Evolutionary conservation across 1,139 yeast species (phyloP).

Genomic region (Pichia sp.): DNA sequence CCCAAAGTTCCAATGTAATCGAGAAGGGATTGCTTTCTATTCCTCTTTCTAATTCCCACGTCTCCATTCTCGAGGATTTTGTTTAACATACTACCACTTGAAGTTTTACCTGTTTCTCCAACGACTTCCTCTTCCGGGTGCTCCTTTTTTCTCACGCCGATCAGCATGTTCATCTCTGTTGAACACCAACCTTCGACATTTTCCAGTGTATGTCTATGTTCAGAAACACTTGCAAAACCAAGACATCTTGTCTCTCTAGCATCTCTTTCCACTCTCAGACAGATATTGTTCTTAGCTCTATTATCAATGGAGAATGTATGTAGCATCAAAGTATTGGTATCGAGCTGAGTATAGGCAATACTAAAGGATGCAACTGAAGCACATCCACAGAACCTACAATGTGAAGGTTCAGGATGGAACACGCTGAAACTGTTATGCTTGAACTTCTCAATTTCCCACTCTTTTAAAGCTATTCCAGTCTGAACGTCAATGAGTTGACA

Average conservation of each 20-base stretch:
- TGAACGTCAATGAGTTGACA: constrained; percentile 73
- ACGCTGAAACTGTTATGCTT: constrained; percentile 56
- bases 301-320: constrained; percentile 71
- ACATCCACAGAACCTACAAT: constrained; percentile 88
- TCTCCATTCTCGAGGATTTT: constrained; percentile 1
- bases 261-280: constrained; percentile 86
- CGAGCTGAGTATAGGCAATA: constrained; percentile 59
- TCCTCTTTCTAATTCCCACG: constrained; percentile 1
- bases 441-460: constrained; percentile 54
- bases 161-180: constrained; percentile 68
- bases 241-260: constrained; percentile 84
- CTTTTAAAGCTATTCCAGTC: constrained; percentile 57
- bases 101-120: too few relatives aligned
- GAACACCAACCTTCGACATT: constrained; percentile 70
- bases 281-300: constrained; percentile 70
- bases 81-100: background rate
- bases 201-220: constrained; percentile 60
- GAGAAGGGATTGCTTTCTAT: background rate
- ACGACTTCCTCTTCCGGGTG: too few relatives aligned
- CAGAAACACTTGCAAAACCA: constrained; percentile 71
- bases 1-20: background rate
- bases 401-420: constrained; percentile 78
- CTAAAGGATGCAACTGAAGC: constrained; percentile 70
- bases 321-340: constrained; percentile 51
- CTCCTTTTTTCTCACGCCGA: constrained; percentile 56